Evolutionary conservation across 2,329 filamentous ascomycete genomes (phyloP).

Genomic region (Xylariaceae sp.): DNA sequence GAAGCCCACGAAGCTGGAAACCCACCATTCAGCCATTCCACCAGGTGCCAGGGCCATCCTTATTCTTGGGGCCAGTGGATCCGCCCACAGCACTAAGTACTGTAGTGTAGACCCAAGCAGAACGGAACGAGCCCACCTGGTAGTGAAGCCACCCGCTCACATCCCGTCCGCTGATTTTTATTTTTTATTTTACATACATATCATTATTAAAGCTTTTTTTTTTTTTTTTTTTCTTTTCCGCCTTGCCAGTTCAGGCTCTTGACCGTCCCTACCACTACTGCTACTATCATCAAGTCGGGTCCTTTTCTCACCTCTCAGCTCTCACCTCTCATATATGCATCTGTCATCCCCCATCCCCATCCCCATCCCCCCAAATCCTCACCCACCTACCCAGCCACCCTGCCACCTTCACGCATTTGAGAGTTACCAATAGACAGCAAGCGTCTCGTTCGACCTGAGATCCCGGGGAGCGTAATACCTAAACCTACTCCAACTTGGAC

Average conservation of each 20-base stretch:
- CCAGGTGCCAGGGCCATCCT: not conserved
- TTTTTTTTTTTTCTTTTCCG: slow-evolving; percentile 3
- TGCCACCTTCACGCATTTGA: slow-evolving; percentile 21
- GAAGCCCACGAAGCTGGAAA: not conserved
- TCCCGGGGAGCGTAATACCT: slow-evolving; percentile 5
- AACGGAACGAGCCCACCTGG: not conserved
- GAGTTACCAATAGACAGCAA: slow-evolving; percentile 21
- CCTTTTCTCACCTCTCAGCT: too few relatives aligned
- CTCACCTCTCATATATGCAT: not conserved
- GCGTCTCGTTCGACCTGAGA: slow-evolving; percentile 16
- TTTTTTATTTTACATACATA: slow-evolving; percentile 4
- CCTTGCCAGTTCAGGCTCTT: not conserved
- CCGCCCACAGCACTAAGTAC: too few relatives aligned
- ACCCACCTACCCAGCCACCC: slow-evolving; percentile 25
- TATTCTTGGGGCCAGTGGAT: not conserved
- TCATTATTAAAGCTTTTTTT: slow-evolving; percentile 5
- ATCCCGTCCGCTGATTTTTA: slow-evolving; percentile 2
- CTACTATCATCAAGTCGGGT: too few relatives aligned
- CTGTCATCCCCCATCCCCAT: not conserved
- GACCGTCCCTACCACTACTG: not conserved
- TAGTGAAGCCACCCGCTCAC: not conserved
- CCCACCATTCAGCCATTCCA: not conserved
- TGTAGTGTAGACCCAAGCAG: too few relatives aligned
- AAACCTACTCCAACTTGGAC: slow-evolving; percentile 13
- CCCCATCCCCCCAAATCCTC: slow-evolving; percentile 18